A percentile compares a stretch with the other conserved stretches of the same genome.
phyloP scores from a whole-genome alignment of 2,329 filamentous ascomycete species.

The Madurella fahalii region DNA sequence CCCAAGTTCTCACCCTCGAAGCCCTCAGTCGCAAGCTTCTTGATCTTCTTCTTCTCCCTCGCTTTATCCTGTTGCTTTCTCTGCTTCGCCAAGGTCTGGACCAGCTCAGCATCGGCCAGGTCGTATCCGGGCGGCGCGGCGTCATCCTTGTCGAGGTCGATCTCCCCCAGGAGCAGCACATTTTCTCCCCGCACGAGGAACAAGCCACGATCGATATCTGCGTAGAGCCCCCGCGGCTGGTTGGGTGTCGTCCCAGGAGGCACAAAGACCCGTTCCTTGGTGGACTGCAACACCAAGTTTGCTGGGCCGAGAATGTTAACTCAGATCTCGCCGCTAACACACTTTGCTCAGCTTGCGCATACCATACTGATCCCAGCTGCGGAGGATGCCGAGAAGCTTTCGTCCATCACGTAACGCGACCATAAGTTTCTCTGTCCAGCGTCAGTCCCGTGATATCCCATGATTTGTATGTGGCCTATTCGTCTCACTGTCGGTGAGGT shows the following conservation, averaged over 20 bases:
- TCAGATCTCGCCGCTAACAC: slow-evolving; percentile 4
- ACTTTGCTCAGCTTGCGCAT: slow-evolving; percentile 32
- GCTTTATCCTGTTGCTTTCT: slow-evolving; percentile 65
- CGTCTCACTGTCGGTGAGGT: slow-evolving; percentile 90
- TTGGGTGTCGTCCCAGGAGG: slow-evolving; percentile 41
- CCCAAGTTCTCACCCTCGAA: slow-evolving; percentile 84
- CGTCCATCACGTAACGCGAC: slow-evolving; percentile 87
- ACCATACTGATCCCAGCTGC: slow-evolving; percentile 99
- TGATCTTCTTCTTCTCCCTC: slow-evolving; percentile 67
- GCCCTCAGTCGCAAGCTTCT: slow-evolving; percentile 70
- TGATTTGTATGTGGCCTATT: neutral
- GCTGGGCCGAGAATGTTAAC: slow-evolving; percentile 50
- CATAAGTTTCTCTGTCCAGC: slow-evolving; percentile 79
- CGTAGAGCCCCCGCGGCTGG: slow-evolving; percentile 58
- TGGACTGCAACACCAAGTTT: slow-evolving; percentile 92
- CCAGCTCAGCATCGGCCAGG: slow-evolving; percentile 45
- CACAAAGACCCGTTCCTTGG: slow-evolving; percentile 81
- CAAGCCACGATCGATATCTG: slow-evolving; percentile 79
- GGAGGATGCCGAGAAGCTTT: slow-evolving; percentile 86
- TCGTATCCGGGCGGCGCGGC: slow-evolving; percentile 68
- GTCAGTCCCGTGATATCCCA: slow-evolving; percentile 22
- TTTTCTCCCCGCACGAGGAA: slow-evolving; percentile 96
- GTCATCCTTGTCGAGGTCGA: slow-evolving; percentile 95
- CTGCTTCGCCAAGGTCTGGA: slow-evolving; percentile 66
- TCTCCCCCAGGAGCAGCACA: slow-evolving; percentile 90